Conservation (phyloP, 2,329 filamentous ascomycete species). For the Diaporthe amygdali region DNA sequence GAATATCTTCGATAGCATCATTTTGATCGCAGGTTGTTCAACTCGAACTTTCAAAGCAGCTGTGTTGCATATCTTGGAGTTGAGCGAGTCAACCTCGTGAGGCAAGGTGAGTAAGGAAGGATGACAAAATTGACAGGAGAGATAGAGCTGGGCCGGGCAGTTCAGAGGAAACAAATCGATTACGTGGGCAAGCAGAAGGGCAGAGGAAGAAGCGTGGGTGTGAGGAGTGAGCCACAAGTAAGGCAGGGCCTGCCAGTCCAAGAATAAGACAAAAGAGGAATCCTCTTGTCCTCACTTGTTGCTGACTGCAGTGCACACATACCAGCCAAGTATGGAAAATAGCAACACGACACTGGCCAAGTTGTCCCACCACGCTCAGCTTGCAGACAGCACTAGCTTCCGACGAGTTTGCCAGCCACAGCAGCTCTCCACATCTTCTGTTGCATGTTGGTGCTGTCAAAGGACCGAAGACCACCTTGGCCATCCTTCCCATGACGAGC, state of each 20-base stretch:
- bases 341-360: constrained; percentile 5
- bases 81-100: neutral
- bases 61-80: neutral
- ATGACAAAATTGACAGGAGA: constrained; percentile 6
- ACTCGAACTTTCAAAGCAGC: neutral
- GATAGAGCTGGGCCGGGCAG: neutral
- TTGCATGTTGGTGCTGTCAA: neutral
- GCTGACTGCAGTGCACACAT: constrained; percentile 15
- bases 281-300: neutral
- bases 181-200: neutral
- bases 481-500: neutral
- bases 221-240: neutral
- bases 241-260: neutral
- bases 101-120: neutral
- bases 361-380: constrained; percentile 11
- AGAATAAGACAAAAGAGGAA: constrained; percentile 18
- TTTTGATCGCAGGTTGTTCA: constrained; percentile 1
- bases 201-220: neutral
- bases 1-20: constrained; percentile 26
- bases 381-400: constrained; percentile 4
- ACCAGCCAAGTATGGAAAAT: neutral
- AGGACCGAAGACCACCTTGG: neutral
- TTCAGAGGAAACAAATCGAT: constrained; percentile 1
- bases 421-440: neutral
- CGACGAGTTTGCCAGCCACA: neutral